phyloP scores from a whole-genome alignment of 2,329 filamentous ascomycete species.

The Rhexocercosporidium sp. region DNA sequence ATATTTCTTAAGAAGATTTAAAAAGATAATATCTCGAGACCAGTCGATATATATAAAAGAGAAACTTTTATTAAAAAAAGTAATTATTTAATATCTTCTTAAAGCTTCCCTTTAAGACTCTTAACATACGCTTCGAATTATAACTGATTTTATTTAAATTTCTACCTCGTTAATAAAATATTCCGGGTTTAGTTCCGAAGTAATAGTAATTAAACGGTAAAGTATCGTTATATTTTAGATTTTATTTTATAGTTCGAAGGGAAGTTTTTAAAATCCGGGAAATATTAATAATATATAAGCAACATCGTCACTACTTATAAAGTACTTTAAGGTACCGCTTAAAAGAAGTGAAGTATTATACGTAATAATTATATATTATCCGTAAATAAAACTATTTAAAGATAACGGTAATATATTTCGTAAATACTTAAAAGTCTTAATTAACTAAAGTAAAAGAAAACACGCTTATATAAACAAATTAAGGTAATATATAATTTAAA shows the following conservation, averaged over 20 bases:
- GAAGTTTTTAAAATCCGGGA: conserved; percentile 16
- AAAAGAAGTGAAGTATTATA: too few relatives aligned
- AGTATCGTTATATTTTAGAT: conserved; percentile 16
- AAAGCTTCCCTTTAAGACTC: conserved; percentile 11
- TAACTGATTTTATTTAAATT: conserved; percentile 12
- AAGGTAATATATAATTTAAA: too few relatives aligned
- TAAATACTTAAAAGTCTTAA: too few relatives aligned
- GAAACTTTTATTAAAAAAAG: not conserved
- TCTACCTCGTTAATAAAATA: conserved; percentile 15
- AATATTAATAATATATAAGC: not conserved
- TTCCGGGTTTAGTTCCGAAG: conserved; percentile 14
- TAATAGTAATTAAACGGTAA: conserved; percentile 16
- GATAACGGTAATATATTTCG: too few relatives aligned
- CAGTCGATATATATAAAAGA: conserved; percentile 5
- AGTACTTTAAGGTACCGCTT: too few relatives aligned
- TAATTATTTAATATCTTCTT: conserved; percentile 1
- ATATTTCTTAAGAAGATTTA: too few relatives aligned
- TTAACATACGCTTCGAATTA: conserved; percentile 15
- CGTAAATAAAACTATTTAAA: too few relatives aligned
- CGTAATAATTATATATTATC: too few relatives aligned
- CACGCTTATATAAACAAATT: too few relatives aligned
- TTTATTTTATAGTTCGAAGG: conserved; percentile 18
- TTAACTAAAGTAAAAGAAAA: too few relatives aligned
- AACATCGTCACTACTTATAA: too few relatives aligned
- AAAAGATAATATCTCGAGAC: too few relatives aligned